phyloP scores from a whole-genome alignment of 2,329 filamentous ascomycete genomes.

The Xylaria hypoxylon region DNA sequence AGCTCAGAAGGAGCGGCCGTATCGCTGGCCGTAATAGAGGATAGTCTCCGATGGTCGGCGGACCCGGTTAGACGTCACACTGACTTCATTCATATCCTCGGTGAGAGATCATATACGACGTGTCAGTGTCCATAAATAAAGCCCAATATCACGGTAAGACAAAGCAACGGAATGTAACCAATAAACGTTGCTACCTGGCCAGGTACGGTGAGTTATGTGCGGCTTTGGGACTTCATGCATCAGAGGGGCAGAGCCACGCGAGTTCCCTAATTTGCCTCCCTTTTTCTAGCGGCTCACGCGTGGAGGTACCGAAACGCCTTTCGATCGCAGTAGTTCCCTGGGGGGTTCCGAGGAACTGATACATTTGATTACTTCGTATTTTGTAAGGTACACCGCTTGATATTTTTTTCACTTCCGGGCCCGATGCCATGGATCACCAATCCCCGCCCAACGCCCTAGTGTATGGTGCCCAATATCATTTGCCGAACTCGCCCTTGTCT shows the following conservation, averaged over 20 bases:
- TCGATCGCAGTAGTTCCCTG: neutral
- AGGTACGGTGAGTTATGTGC: neutral
- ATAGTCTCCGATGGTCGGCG: neutral
- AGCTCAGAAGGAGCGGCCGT: neutral
- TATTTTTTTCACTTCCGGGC: slow-evolving; percentile 21
- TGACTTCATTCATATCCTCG: slow-evolving; percentile 2
- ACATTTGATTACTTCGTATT: slow-evolving; percentile 18
- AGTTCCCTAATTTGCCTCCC: neutral
- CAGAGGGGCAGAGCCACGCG: neutral
- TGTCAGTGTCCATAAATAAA: neutral
- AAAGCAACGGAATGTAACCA: neutral
- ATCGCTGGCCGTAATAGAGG: neutral
- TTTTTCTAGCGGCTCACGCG: slow-evolving; percentile 1
- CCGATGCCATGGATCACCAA: slow-evolving; percentile 28
- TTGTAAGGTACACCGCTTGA: slow-evolving; percentile 32
- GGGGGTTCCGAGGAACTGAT: slow-evolving; percentile 4
- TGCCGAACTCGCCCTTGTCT: slow-evolving; percentile 19
- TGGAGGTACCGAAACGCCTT: neutral
- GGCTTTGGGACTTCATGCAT: neutral
- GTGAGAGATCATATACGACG: slow-evolving; percentile 18
- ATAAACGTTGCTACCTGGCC: too few relatives aligned
- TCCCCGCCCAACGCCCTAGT: neutral
- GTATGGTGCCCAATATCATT: slow-evolving; percentile 5
- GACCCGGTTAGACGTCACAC: neutral
- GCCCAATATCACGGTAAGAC: slow-evolving; percentile 1